Evolutionary conservation across 2,329 filamentous ascomycete species (phyloP), one percentile per base, ranked within the genome.

Genomic region (Fusarium sp.): DNA sequence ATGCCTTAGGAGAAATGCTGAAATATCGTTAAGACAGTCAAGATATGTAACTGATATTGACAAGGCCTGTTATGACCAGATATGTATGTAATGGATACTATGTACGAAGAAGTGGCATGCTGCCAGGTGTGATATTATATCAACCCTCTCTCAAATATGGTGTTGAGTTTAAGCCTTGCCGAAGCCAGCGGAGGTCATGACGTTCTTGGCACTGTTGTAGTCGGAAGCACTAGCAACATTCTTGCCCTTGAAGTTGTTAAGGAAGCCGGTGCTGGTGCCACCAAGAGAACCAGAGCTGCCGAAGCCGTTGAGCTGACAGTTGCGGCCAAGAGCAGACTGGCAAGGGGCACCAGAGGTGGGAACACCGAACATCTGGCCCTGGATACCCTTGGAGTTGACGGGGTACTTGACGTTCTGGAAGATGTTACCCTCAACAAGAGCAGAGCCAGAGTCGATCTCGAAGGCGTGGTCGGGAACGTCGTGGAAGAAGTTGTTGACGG

Each of bases 401-500:
- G 80, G 75, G 20, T 78, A 77, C 15, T 76, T 73, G 53, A 88
- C 81, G 69, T 86, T 84, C 76, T 87, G 82, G 80, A 88, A 88
- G 46, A 85, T 77, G 70, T 86, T 88, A 36, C 86, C 87, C 77
- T 88, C 86, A 4, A 83, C 83, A 21, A 88, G 78, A 41, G 86
- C 81, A 49, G 70, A 78, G 40, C 81, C 81, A 8, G 74, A 46
- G 51, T 79, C 80, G 46, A 82, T 76, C 76, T 87, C 87, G 74
- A 89, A 88, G n/a, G 85, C 84, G 76, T 89, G 87, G 47, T 83
- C 83, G 20, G 77, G 74, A 75, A 83, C 84, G 72, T 83, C 80
- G 74, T 85, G 81, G 79, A 81, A 88, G 82, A 85, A 87, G 81
- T 88, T 89, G 83, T 88, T 88, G 74, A 87, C 84, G 40, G 84